Evolutionary conservation across 1,284 basidiomycete genomes (phyloP), one percentile per base, ranked within the genome.

Genomic region (Cutaneotrichosporon curvatum): DNA sequence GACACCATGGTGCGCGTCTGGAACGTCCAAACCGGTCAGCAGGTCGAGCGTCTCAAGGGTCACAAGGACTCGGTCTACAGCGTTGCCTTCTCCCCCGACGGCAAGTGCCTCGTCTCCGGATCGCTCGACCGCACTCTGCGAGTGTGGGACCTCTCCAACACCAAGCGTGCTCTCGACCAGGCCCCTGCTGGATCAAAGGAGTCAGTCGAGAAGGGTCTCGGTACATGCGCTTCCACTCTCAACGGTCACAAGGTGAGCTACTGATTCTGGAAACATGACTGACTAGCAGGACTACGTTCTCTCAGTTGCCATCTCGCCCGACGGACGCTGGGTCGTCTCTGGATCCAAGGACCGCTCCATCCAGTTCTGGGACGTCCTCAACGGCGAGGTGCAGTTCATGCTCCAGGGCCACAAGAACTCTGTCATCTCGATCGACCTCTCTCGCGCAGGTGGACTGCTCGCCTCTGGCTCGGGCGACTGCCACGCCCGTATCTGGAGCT

Each of bases 391-490:
- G 35, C 87, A 90, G 63, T 81, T 87, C 57, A 83, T 88, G 75
- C 73, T 94, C 7, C 86, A 89, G 68, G 88, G 87, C 2, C 88
- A 92, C 71, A 90, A 88, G 71, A 91, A 91, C 66, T 84, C 84
- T 33, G 87, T 91, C 51, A 90, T 90, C 57, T 86, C 85, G 19
- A 85, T 91, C 62, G 84, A 87, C 61, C 73, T 90, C 37, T 84
- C 82, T 55, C 82, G 83, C 8, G 75, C 79, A 20, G 84, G 84
- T 15, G 81, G 80, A 37, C 74, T 85, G 39, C 73, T 92, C 35
- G 88, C 87, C 3, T 89, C 87, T 5, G 89, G 88, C 19, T 85
- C 83, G 66, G 89, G 89, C 12, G 89, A 94, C 70, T 85, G 83
- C 75, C 81, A 81, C 61, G 84, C 84, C 21, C 75, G 83, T 61